Base-by-base conservation (phyloP, 768 basidiomycete genomes). In the Coprinellus micaceus region DNA sequence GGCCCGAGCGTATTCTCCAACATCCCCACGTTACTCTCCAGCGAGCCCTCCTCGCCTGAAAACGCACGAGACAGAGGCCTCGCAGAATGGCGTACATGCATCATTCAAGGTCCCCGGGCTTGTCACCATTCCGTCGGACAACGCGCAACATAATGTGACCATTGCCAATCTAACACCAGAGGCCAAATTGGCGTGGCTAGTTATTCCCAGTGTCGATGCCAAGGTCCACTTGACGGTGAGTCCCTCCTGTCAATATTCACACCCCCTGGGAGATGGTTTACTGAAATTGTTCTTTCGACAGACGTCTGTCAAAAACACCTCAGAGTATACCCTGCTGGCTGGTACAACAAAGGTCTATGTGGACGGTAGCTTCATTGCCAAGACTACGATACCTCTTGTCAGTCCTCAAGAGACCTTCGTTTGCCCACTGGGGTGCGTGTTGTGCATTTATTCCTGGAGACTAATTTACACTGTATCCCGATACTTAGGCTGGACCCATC, bases 341-440 rank as follows among this genome's bases (percentile, higher is more conserved):
- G 83, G 84, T 0, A 56, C 63, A 0, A 76, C 79, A 0, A 79
- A 74, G 58, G 74, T 83, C 0, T 84, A 82, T 61, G 71, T 84
- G 28, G 79, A 85, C 63, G 80, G 80, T 36, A 77, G 76, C 55
- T 84, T 82, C 62, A 80, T 84, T 12, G 71, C 82, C 7, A 75
- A 71, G 57, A 77, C 79, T 0, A 52, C 66, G 2, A 67, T 84
- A 7, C 71, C 73, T 1, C 60, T 69, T 15, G 73, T 78, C 9
- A 75, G 73, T 44, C 74, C 76, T 11, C 65, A 73, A 37, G 77
- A 79, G 56, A 74, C 61, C 36, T 79, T 79, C 56, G 72, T 75
- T 36, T 78, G 74, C 63, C 68, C 75, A 3, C 71, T 79, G 22
- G 77, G 77, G 78, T 78, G 28, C 22, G 29, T 52, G 15, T 53